A percentile compares a stretch with the other conserved stretches of the same genome.
Evolutionary conservation across 2,329 filamentous ascomycete species (phyloP).

Genomic region (Purpureocillium lavendulum): DNA sequence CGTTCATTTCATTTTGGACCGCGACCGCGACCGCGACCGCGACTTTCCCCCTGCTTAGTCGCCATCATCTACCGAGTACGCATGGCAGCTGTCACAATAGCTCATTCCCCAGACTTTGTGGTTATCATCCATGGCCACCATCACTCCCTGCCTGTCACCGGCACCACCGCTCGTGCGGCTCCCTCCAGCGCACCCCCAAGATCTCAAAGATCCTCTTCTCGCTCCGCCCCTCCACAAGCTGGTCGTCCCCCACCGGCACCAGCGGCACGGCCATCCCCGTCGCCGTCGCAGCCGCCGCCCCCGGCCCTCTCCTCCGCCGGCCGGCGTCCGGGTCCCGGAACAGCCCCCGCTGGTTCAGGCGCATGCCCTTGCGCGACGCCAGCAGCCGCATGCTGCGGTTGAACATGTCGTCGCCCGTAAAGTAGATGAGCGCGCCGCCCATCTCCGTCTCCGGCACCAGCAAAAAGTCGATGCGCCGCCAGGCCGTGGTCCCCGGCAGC

Average conservation of each 20-base stretch:
- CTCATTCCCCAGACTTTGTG: background rate
- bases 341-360: slow-evolving; percentile 75
- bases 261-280: no score
- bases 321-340: slow-evolving; percentile 61
- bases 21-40: no score
- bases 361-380: slow-evolving; percentile 72
- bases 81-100: no score
- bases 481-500: slow-evolving; percentile 44
- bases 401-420: slow-evolving; percentile 92
- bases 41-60: no score
- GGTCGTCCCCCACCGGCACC: slow-evolving; percentile 53
- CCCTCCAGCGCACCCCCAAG: slow-evolving; percentile 77
- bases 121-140: background rate
- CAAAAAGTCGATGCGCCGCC: slow-evolving; percentile 79
- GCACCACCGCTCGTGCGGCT: slow-evolving; percentile 68
- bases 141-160: slow-evolving; percentile 24
- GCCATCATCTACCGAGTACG: no score
- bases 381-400: slow-evolving; percentile 78
- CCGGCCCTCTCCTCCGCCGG: slow-evolving; percentile 16
- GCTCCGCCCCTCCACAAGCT: slow-evolving; percentile 62
- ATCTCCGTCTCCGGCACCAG: slow-evolving; percentile 72
- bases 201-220: slow-evolving; percentile 77
- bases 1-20: no score
- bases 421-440: slow-evolving; percentile 86
- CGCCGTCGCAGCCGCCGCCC: no score